Conservation (phyloP, 176 grass and related monocot species). For the Paspalum notatum region DNA sequence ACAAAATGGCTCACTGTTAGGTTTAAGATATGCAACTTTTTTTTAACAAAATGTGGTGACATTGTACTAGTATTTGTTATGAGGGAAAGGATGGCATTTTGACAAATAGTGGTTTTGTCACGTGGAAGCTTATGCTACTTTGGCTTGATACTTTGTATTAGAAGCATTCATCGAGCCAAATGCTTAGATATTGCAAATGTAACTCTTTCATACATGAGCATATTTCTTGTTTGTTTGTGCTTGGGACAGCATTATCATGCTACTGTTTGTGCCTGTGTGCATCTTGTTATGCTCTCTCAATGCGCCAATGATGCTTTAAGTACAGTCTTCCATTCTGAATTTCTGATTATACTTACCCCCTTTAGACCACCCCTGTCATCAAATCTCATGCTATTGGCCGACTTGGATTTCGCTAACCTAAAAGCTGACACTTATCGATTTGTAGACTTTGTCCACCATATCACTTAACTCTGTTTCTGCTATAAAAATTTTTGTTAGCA, state of each 20-base stretch:
- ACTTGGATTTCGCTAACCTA: constrained; percentile 23
- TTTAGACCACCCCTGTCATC: neutral
- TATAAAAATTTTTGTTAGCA: constrained; percentile 9
- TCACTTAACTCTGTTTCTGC: constrained; percentile 13
- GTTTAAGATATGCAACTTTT: neutral
- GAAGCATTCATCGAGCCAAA: neutral
- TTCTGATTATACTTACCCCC: constrained; percentile 3
- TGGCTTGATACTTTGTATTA: constrained; percentile 3
- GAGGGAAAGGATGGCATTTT: neutral
- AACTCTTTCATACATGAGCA: neutral
- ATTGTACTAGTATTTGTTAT: neutral
- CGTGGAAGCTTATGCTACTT: neutral
- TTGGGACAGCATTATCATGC: neutral
- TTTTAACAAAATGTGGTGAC: neutral
- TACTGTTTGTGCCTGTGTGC: constrained; percentile 1
- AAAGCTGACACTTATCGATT: constrained; percentile 9
- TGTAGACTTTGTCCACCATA: constrained; percentile 17
- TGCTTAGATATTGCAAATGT: constrained; percentile 8
- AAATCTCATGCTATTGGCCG: neutral
- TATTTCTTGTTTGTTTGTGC: neutral
- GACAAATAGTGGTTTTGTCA: neutral
- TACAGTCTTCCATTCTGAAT: neutral
- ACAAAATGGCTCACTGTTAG: neutral
- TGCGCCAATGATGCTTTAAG: constrained; percentile 11
- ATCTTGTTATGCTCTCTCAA: constrained; percentile 7